These are phyloP conservation scores for Fusarium devonianum DNA, from an alignment of 2,329 filamentous ascomycete species.

Conservation along the genomic window DNA sequence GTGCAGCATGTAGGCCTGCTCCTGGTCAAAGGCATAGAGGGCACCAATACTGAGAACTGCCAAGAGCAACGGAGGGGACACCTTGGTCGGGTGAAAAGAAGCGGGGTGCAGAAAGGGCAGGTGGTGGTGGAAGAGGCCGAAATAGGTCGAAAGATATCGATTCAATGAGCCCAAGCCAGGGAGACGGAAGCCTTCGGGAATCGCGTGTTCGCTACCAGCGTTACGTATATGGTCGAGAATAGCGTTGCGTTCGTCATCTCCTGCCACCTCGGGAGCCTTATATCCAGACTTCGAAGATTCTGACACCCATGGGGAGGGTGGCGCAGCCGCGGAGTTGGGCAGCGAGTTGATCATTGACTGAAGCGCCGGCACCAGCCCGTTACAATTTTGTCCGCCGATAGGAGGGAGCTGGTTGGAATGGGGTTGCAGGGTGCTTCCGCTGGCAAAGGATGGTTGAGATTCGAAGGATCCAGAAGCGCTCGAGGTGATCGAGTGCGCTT, in stretches of 20 bases:
- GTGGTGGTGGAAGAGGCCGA: constrained; percentile 96
- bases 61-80: constrained; percentile 83
- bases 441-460: constrained; percentile 68
- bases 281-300: constrained; percentile 70
- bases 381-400: constrained; percentile 68
- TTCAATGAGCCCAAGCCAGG: constrained; percentile 84
- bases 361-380: constrained; percentile 69
- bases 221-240: constrained; percentile 87
- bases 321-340: constrained; percentile 71
- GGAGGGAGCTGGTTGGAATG: constrained; percentile 70
- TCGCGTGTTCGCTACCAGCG: constrained; percentile 80
- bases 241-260: constrained; percentile 83
- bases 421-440: constrained; percentile 63
- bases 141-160: constrained; percentile 93
- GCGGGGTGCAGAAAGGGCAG: constrained; percentile 93
- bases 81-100: constrained; percentile 82
- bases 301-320: constrained; percentile 76
- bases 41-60: constrained; percentile 95
- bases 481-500: constrained; percentile 76
- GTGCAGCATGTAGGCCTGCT: constrained; percentile 95
- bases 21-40: constrained; percentile 95
- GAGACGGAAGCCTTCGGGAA: constrained; percentile 88
- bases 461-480: constrained; percentile 72
- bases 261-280: constrained; percentile 79
- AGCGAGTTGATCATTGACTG: constrained; percentile 77